Evolutionary conservation across 2,329 filamentous ascomycete genomes (phyloP).

Genomic region (Colletotrichum tanaceti): DNA sequence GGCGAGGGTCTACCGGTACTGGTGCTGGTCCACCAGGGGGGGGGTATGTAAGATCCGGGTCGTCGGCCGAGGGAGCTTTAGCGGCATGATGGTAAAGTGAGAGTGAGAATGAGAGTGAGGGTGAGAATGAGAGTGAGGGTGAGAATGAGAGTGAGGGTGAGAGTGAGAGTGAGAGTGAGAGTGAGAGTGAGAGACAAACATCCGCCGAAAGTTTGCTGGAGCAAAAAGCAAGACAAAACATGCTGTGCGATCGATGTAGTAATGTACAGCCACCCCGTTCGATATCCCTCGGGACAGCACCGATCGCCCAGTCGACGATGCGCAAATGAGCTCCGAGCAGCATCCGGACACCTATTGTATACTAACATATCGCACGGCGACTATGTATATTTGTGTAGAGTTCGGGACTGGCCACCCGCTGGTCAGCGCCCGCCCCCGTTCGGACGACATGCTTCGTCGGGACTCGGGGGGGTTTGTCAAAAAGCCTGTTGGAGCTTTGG

Average conservation of each 20-base stretch:
- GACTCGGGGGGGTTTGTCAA: too few relatives aligned
- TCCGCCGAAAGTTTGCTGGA: too few relatives aligned
- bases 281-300: slow-evolving; percentile 1
- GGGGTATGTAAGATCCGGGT: slow-evolving; percentile 15
- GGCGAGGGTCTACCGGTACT: too few relatives aligned
- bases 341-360: neutral
- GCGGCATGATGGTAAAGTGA: neutral
- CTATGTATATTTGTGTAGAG: too few relatives aligned
- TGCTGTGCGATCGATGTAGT: too few relatives aligned
- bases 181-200: neutral
- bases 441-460: slow-evolving; percentile 10
- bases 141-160: too few relatives aligned
- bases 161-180: too few relatives aligned
- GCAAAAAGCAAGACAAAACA: slow-evolving; percentile 1
- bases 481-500: slow-evolving; percentile 20
- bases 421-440: neutral
- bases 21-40: too few relatives aligned
- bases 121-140: too few relatives aligned
- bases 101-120: too few relatives aligned
- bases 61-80: slow-evolving; percentile 1
- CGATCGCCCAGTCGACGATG: neutral
- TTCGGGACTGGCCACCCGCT: neutral
- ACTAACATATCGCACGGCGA: too few relatives aligned
- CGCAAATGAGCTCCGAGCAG: neutral
- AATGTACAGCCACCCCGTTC: too few relatives aligned